Base-by-base conservation (phyloP, 2,329 filamentous ascomycete species). In the Beauveria asiatica region DNA sequence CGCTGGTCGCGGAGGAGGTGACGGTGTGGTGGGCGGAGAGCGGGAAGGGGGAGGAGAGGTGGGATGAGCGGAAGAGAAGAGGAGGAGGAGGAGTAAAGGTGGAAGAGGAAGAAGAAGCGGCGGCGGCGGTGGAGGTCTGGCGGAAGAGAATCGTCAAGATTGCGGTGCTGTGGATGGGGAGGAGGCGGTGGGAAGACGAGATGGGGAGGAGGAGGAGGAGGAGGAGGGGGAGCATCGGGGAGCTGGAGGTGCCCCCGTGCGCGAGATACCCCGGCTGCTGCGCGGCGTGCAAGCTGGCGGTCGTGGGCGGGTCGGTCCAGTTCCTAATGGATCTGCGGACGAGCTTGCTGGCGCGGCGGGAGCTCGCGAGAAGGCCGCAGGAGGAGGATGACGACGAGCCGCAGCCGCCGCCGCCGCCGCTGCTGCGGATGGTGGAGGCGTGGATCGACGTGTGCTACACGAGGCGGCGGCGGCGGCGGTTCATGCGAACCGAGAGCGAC, bases 261-360 rank as follows among this genome's bases (percentile, higher is more conserved):
- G 1, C 69, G 73, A n/a, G 66, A 73, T 11, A 68, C 78, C 4
- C 72, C 16, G n/a, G 61, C 1, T 85, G 61, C 1, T 85, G 82
- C 63, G 77, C 82, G 65, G 81, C 80, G 1, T 85, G 82, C 62
- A 76, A 81, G 30, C 67, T 84, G 13, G 74, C 78, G 1, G 71
- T 73, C 3, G 66, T 85, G 0, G 81, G 81, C 2, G 77, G 76
- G 0, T 72, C 74, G 37, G 68, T 66, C 5, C 66, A 72, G 17
- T 64, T 76, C 1, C 67, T 85, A 2, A 67, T 71, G 6, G 79
- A 81, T 64, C 65, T 85, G 37, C 69, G 76, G 30, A 75, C 78
- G 3, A 69, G 72, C 45, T 65, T 83, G 58, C 30, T 75, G 10
- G 74, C 75, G 37, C 74, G 80, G 39, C 63, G 64, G 23, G 49